Conservation (phyloP, 768 basidiomycete genomes). For the Tylopilus plumbeoviolaceoides region DNA sequence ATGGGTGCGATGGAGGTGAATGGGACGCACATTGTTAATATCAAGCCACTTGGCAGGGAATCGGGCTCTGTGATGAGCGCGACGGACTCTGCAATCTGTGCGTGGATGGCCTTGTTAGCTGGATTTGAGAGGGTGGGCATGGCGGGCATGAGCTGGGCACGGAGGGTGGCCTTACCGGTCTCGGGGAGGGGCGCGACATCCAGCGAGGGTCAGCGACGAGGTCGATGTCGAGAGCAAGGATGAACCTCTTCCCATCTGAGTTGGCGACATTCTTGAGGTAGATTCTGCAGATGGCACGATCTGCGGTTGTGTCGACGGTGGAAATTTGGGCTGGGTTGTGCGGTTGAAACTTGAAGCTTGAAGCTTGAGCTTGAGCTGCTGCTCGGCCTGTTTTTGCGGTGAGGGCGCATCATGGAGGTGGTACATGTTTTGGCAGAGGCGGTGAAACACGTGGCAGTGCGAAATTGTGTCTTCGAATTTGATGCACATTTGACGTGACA, state of each 20-base stretch:
- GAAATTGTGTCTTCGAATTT: too few relatives aligned
- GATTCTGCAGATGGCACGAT: slow-evolving; percentile 73
- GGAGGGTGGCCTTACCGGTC: slow-evolving; percentile 69
- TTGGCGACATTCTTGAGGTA: slow-evolving; percentile 90
- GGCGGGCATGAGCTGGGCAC: slow-evolving; percentile 77
- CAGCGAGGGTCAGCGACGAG: slow-evolving; percentile 30
- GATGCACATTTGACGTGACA: too few relatives aligned
- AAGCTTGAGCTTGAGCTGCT: slow-evolving; percentile 64
- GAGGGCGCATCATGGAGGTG: too few relatives aligned
- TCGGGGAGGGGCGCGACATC: slow-evolving; percentile 69
- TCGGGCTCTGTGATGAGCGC: slow-evolving; percentile 88
- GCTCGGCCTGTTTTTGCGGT: slow-evolving; percentile 78
- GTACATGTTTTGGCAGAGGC: too few relatives aligned
- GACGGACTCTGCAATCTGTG: slow-evolving; percentile 91
- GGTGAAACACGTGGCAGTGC: too few relatives aligned
- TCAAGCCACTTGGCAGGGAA: slow-evolving; percentile 83
- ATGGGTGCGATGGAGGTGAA: slow-evolving; percentile 3
- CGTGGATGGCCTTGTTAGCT: slow-evolving; percentile 65
- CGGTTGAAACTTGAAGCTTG: too few relatives aligned
- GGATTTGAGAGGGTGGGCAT: slow-evolving; percentile 84
- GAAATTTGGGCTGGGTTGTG: slow-evolving; percentile 77
- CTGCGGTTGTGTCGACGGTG: slow-evolving; percentile 58
- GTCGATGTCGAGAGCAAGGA: neutral
- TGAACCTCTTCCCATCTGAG: slow-evolving; percentile 84
- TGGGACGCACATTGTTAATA: slow-evolving; percentile 76